Conservation (phyloP, 1,139 yeast genomes). For the Pichia inconspicua region DNA sequence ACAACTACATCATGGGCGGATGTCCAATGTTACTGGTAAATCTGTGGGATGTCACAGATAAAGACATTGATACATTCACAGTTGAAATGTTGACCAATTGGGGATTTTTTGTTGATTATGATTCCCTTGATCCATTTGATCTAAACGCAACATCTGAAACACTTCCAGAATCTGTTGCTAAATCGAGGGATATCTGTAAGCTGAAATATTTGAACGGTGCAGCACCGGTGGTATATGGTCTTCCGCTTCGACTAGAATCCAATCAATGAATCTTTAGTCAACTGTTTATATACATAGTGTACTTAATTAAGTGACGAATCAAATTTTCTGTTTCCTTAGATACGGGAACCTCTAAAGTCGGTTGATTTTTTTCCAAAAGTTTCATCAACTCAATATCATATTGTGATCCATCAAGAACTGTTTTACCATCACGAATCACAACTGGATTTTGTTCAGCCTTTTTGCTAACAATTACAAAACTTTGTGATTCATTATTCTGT, state of each 20-base stretch:
- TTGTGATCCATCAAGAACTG: not conserved
- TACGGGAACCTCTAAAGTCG: not conserved
- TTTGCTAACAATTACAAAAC: not conserved
- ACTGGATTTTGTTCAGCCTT: not conserved
- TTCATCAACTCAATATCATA: not conserved
- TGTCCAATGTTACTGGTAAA: slow-evolving; percentile 79
- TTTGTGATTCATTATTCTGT: not conserved
- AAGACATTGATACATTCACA: slow-evolving; percentile 81
- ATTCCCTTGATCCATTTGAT: slow-evolving; percentile 16
- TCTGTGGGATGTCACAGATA: slow-evolving; percentile 96
- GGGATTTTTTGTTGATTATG: slow-evolving; percentile 40
- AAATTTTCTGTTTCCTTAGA: not conserved
- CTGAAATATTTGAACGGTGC: slow-evolving; percentile 68
- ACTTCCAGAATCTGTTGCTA: slow-evolving; percentile 45
- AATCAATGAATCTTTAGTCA: not conserved
- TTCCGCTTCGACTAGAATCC: slow-evolving; percentile 39
- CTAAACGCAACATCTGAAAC: slow-evolving; percentile 17
- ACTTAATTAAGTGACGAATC: not conserved
- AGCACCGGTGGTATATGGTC: slow-evolving; percentile 73
- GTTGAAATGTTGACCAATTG: slow-evolving; percentile 49
- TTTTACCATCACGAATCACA: not conserved
- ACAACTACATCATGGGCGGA: slow-evolving; percentile 71
- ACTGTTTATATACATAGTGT: not conserved
- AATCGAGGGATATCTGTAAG: slow-evolving; percentile 57
- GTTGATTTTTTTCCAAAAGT: not conserved